A percentile compares a stretch with the other conserved stretches of the same genome.
These are phyloP conservation scores for Populus hybrid DNA, from an alignment of 441 rosid species.

Conservation along the genomic window DNA sequence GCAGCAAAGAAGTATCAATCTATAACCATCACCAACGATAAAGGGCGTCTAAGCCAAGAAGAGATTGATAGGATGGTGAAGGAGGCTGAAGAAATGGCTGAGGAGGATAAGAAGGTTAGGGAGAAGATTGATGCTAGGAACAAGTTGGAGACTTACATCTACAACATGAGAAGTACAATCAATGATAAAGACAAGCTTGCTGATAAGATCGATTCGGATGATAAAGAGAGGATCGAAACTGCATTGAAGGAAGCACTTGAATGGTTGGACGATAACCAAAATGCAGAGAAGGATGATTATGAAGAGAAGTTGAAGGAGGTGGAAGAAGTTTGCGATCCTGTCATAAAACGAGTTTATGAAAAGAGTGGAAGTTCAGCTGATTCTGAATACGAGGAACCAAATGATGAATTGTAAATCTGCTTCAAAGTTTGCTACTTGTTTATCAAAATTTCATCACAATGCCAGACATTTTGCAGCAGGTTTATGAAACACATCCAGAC, in stretches of 20 bases:
- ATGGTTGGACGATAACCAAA: conserved; percentile 57
- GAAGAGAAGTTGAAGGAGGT: conserved; percentile 52
- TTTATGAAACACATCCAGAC: no score
- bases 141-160: conserved; percentile 48
- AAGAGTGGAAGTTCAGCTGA: conserved; percentile 24
- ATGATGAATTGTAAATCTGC: conserved; percentile 38
- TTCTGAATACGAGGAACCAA: conserved; percentile 21
- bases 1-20: conserved; percentile 41
- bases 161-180: conserved; percentile 46
- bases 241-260: conserved; percentile 40
- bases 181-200: conserved; percentile 45
- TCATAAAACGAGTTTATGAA: conserved; percentile 44
- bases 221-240: conserved; percentile 42
- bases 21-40: conserved; percentile 47
- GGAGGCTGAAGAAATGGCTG: conserved; percentile 57
- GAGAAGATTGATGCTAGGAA: conserved; percentile 55
- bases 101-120: conserved; percentile 41
- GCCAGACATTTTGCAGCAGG: no score
- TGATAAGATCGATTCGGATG: conserved; percentile 42
- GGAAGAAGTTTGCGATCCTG: conserved; percentile 50
- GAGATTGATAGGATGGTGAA: conserved; percentile 54
- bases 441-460: neutral
- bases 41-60: conserved; percentile 50
- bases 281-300: conserved; percentile 51
- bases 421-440: neutral